Percentiles rank a stretch among this genome's conserved stretches.
Conservation (phyloP, 345 rosid species). For the Bruguiera gymnorhiza region DNA sequence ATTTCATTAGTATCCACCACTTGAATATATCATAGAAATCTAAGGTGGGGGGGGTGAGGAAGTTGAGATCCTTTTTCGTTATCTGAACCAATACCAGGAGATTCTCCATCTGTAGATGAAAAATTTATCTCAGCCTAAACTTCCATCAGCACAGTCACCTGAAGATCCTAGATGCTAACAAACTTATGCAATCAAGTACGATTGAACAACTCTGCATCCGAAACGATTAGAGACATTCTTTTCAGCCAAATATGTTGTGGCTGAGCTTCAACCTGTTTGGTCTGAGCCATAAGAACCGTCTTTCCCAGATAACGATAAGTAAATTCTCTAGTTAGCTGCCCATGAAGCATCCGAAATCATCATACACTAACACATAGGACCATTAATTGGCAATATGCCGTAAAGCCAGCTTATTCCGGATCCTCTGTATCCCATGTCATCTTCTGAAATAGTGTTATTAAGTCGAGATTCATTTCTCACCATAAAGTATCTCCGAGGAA, state of each 20-base stretch:
- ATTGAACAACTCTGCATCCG: neutral
- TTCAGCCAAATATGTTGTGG: neutral
- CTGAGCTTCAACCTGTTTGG: neutral
- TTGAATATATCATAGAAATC: slow-evolving; percentile 17
- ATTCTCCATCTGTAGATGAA: slow-evolving; percentile 23
- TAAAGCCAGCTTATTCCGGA: too few relatives aligned
- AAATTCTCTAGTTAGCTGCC: neutral
- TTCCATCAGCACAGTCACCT: neutral
- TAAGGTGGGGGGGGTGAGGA: slow-evolving; percentile 22
- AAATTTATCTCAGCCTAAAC: neutral
- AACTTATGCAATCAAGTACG: neutral
- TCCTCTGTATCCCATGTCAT: too few relatives aligned
- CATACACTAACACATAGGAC: neutral
- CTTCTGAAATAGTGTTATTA: too few relatives aligned
- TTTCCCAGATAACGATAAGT: neutral
- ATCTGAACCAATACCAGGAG: slow-evolving; percentile 19
- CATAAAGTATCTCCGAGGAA: too few relatives aligned
- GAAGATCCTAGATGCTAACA: neutral
- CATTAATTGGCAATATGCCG: neutral
- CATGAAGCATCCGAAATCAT: neutral
- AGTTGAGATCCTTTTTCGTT: slow-evolving; percentile 31
- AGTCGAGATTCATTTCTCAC: too few relatives aligned
- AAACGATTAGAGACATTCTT: neutral
- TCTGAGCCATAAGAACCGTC: neutral
- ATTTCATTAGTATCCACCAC: slow-evolving; percentile 28